Conservation (phyloP, 129 eudicot genomes). For the Artemisia argyi region DNA sequence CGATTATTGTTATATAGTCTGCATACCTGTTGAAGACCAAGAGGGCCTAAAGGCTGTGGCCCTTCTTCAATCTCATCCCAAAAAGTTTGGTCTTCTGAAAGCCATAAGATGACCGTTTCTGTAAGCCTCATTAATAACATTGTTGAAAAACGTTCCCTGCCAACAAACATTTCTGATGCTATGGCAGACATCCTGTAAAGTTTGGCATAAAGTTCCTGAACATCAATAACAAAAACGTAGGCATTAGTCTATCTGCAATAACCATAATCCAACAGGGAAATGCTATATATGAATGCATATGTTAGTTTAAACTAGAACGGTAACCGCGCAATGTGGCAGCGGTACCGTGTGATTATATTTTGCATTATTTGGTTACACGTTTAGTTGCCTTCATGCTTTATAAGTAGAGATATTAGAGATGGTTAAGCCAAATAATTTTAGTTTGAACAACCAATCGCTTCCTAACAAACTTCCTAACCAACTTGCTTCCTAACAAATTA, state of each 20-base stretch:
- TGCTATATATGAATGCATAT: background rate
- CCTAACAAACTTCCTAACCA: too few relatives aligned
- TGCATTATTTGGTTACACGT: too few relatives aligned
- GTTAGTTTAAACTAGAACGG: slow-evolving; percentile 6
- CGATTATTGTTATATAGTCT: background rate
- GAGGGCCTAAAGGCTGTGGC: slow-evolving; percentile 85
- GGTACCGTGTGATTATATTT: too few relatives aligned
- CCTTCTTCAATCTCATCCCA: slow-evolving; percentile 99
- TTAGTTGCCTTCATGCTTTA: too few relatives aligned
- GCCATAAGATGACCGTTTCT: slow-evolving; percentile 94
- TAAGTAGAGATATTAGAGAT: too few relatives aligned
- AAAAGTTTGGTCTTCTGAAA: slow-evolving; percentile 91
- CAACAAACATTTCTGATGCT: slow-evolving; percentile 94
- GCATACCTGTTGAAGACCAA: slow-evolving; percentile 87
- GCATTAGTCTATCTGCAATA: slow-evolving; percentile 8
- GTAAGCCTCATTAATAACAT: slow-evolving; percentile 93
- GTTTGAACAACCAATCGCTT: too few relatives aligned
- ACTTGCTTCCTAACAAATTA: too few relatives aligned
- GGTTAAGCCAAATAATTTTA: too few relatives aligned
- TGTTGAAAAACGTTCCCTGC: slow-evolving; percentile 94
- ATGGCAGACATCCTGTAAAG: slow-evolving; percentile 84
- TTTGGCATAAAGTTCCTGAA: slow-evolving; percentile 88
- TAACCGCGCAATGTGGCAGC: too few relatives aligned
- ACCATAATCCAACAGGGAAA: background rate
- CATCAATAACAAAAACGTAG: background rate